Evolutionary conservation across 768 basidiomycete species (phyloP).

Genomic region (Termitomyces sp.): DNA sequence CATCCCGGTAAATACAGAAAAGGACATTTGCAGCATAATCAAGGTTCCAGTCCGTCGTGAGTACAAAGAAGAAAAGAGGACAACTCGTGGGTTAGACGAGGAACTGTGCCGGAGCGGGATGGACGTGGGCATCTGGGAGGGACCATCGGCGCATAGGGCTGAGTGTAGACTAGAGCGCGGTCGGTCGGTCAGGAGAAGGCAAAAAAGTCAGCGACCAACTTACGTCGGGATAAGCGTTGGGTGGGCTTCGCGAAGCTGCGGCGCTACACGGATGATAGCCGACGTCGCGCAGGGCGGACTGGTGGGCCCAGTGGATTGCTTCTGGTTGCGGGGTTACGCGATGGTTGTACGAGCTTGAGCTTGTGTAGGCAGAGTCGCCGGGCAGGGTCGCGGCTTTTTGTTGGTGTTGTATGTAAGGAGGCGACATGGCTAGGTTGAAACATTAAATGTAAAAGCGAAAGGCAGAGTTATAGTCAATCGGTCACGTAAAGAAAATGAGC

Average conservation of each 20-base stretch:
- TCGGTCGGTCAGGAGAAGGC: background rate
- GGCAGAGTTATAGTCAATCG: background rate
- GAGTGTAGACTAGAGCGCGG: background rate
- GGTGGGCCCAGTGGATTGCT: background rate
- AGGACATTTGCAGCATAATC: background rate
- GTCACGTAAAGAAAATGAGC: background rate
- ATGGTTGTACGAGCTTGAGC: conserved; percentile 8
- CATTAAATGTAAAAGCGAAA: background rate
- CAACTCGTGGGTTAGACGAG: background rate
- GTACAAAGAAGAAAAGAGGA: background rate
- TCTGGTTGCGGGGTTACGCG: background rate
- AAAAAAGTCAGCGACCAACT: background rate
- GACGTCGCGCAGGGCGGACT: conserved; percentile 2
- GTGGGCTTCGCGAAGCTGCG: background rate
- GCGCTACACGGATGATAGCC: conserved; percentile 1
- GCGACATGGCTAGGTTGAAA: conserved; percentile 6
- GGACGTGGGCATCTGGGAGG: conserved; percentile 6
- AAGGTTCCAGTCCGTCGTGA: background rate
- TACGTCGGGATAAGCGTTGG: conserved; percentile 1
- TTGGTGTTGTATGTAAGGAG: conserved; percentile 9
- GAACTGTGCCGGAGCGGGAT: conserved; percentile 1
- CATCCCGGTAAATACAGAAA: background rate
- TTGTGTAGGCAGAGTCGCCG: conserved; percentile 3
- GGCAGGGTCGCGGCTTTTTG: conserved; percentile 6
- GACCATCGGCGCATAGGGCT: conserved; percentile 9